A percentile compares a stretch with the other conserved stretches of the same genome.
Conservation (phyloP, 129 eudicot genomes). For the Solidago caesia region DNA sequence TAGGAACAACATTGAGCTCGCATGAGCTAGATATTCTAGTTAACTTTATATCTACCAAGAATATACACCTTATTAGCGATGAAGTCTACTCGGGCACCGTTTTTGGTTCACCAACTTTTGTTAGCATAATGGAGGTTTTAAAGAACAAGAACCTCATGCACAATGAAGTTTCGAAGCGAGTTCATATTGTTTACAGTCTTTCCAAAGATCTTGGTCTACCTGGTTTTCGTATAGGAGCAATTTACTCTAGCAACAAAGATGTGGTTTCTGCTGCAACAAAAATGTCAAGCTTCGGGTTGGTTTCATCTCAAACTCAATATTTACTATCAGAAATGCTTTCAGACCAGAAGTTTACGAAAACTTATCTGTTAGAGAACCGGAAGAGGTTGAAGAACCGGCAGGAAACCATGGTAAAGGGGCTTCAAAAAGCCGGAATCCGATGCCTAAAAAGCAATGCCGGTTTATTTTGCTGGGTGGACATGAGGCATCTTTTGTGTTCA, state of each 20-base stretch:
- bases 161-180: constrained; percentile 53
- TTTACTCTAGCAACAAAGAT: constrained; percentile 57
- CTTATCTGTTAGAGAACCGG: constrained; percentile 57
- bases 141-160: constrained; percentile 37
- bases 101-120: constrained; percentile 51
- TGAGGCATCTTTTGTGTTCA: constrained; percentile 64
- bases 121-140: constrained; percentile 64
- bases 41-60: constrained; percentile 52
- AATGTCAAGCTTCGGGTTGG: constrained; percentile 89
- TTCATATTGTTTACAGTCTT: constrained; percentile 77
- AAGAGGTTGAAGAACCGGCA: constrained; percentile 57
- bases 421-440: constrained; percentile 54
- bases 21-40: constrained; percentile 71
- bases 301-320: constrained; percentile 89
- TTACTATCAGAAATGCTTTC: constrained; percentile 70
- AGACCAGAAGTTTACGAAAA: constrained; percentile 55
- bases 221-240: constrained; percentile 90
- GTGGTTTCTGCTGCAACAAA: constrained; percentile 79
- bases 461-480: constrained; percentile 91
- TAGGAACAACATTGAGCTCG: constrained; percentile 66
- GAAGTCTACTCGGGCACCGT: constrained; percentile 92
- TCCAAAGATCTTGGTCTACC: constrained; percentile 92
- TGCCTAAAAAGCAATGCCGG: constrained; percentile 73
- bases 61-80: constrained; percentile 75
- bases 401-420: constrained; percentile 56